These are phyloP conservation scores for Micractinium sp. DNA, from an alignment of 139 green algal genomes.

Conservation along the genomic window DNA sequence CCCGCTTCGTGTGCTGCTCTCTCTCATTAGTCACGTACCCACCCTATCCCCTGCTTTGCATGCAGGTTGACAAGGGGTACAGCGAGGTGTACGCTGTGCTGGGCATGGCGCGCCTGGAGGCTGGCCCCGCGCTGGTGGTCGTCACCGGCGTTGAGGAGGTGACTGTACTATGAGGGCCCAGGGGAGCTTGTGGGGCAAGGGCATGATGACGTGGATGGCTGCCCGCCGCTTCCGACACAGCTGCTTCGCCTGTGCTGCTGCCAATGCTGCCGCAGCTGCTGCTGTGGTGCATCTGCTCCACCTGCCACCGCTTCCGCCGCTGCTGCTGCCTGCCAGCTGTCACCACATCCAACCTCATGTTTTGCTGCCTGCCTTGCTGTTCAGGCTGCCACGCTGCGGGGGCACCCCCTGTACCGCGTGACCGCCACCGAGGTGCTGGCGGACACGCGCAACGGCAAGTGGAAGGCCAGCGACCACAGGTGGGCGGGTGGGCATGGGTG, in stretches of 20 bases:
- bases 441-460: conserved; percentile 35
- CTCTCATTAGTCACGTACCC: not conserved
- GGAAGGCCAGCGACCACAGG: conserved; percentile 29
- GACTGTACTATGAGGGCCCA: not conserved
- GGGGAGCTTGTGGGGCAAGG: not conserved
- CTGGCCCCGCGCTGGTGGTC: conserved; percentile 55
- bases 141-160: conserved; percentile 65
- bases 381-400: conserved; percentile 59
- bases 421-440: conserved; percentile 59
- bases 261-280: too few species aligned
- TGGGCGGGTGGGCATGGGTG: not conserved
- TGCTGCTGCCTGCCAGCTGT: too few species aligned
- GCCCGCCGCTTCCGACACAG: too few species aligned
- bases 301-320: not conserved
- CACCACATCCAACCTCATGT: too few species aligned
- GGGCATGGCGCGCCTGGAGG: conserved; percentile 53
- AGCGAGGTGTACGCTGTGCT: conserved; percentile 53
- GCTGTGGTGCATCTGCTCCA: not conserved
- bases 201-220: too few species aligned
- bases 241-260: not conserved
- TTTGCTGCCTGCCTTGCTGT: not conserved
- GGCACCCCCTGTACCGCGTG: conserved; percentile 62
- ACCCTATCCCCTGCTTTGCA: not conserved
- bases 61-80: conserved; percentile 25
- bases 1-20: not conserved